These are phyloP conservation scores for Trichoderma sp. DNA, from an alignment of 2,329 filamentous ascomycete genomes.

Conservation along the genomic window DNA sequence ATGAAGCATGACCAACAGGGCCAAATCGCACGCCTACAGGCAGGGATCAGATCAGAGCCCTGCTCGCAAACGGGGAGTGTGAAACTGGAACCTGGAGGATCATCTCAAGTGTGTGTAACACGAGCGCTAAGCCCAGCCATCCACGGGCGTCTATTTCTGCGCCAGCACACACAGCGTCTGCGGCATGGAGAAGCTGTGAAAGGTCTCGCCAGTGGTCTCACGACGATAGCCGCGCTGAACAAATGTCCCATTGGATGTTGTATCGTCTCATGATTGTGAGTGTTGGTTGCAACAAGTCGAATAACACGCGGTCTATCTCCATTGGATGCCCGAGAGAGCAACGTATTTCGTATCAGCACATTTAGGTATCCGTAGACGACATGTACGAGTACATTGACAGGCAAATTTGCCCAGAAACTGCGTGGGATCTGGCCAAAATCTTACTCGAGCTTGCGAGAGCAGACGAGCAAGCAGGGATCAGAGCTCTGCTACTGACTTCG, in stretches of 20 bases:
- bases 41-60: background rate
- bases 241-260: too few relatives aligned
- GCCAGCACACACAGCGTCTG: background rate
- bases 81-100: background rate
- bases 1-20: background rate
- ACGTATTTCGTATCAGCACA: background rate
- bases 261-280: background rate
- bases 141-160: background rate
- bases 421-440: background rate
- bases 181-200: background rate
- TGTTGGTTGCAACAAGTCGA: background rate
- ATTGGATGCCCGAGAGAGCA: background rate
- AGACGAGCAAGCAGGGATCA: background rate
- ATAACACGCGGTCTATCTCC: background rate
- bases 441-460: background rate
- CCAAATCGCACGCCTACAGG: background rate
- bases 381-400: background rate
- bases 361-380: background rate
- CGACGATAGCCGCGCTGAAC: background rate
- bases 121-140: background rate
- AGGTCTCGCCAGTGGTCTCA: background rate
- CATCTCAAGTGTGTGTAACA: background rate
- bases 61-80: background rate
- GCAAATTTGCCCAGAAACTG: background rate
- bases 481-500: background rate